Conservation (phyloP, 2,329 filamentous ascomycete species). For the Coniochaeta sp. region DNA sequence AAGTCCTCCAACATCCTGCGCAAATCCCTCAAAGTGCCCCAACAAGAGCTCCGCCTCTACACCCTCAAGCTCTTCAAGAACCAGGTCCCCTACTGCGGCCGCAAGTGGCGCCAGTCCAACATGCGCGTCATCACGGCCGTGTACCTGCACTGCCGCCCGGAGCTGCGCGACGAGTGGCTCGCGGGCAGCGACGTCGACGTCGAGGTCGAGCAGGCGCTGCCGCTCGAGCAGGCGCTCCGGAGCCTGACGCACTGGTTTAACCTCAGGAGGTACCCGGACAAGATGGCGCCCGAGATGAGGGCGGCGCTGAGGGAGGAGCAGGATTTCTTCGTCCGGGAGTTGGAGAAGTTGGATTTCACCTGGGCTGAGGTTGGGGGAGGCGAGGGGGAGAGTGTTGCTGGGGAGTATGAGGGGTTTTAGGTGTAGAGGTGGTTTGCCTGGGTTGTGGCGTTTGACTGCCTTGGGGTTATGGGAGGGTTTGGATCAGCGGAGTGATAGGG, state of each 20-base stretch:
- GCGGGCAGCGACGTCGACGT: constrained; percentile 85
- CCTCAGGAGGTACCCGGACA: constrained; percentile 71
- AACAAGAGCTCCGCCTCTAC: constrained; percentile 81
- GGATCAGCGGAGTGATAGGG: too few relatives aligned
- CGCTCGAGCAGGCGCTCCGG: constrained; percentile 82
- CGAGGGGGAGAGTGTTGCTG: constrained; percentile 15
- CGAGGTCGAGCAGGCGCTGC: constrained; percentile 87
- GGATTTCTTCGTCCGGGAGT: constrained; percentile 72
- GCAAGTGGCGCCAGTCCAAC: constrained; percentile 96
- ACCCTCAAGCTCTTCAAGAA: constrained; percentile 98
- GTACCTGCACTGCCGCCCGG: constrained; percentile 87
- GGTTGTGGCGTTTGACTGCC: too few relatives aligned
- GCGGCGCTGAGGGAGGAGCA: constrained; percentile 62
- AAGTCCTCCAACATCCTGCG: constrained; percentile 89
- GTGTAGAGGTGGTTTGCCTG: too few relatives aligned
- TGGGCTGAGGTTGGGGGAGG: constrained; percentile 34
- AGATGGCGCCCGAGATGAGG: constrained; percentile 56
- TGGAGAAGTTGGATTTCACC: constrained; percentile 61
- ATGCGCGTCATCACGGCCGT: constrained; percentile 98
- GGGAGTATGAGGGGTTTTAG: constrained; percentile 10
- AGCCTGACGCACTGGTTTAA: constrained; percentile 95
- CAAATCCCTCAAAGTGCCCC: constrained; percentile 85
- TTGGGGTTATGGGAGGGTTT: too few relatives aligned
- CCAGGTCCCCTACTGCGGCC: constrained; percentile 94
- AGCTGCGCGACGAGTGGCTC: constrained; percentile 92